A percentile compares a stretch with the other conserved stretches of the same genome.
These are phyloP conservation scores for Phaeosphaeriaceae sp. DNA, from an alignment of 2,329 filamentous ascomycete genomes.

Conservation along the genomic window DNA sequence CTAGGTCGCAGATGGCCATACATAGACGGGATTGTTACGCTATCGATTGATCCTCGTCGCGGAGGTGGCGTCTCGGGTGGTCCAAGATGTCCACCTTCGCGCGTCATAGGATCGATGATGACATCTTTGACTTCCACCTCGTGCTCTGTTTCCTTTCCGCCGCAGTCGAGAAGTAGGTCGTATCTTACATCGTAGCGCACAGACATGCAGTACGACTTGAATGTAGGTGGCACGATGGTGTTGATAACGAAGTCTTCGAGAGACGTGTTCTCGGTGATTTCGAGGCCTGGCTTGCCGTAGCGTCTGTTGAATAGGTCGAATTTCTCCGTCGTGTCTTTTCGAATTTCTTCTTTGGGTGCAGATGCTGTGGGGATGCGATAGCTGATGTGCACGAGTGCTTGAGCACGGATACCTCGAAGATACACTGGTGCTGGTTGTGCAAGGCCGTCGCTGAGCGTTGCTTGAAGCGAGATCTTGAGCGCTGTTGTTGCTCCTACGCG, in stretches of 20 bases:
- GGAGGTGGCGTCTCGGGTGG: slow-evolving; percentile 18
- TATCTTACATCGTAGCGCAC: slow-evolving; percentile 24
- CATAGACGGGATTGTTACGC: neutral
- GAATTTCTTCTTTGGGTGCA: slow-evolving; percentile 12
- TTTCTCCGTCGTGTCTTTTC: slow-evolving; percentile 14
- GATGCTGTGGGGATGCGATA: slow-evolving; percentile 20
- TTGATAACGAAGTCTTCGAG: slow-evolving; percentile 21
- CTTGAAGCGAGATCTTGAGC: slow-evolving; percentile 21
- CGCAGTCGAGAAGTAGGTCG: slow-evolving; percentile 25
- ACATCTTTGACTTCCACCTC: slow-evolving; percentile 20
- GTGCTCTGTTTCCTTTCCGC: slow-evolving; percentile 26
- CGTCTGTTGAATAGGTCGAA: slow-evolving; percentile 28
- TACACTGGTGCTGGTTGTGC: slow-evolving; percentile 16
- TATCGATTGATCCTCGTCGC: slow-evolving; percentile 9
- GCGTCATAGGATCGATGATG: slow-evolving; percentile 22
- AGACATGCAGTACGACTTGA: slow-evolving; percentile 26
- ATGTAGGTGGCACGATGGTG: slow-evolving; percentile 22
- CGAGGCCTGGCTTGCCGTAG: slow-evolving; percentile 25
- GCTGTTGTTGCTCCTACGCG: slow-evolving; percentile 18
- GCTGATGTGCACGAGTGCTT: slow-evolving; percentile 17
- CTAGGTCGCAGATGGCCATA: slow-evolving; percentile 7
- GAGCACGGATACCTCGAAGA: slow-evolving; percentile 29
- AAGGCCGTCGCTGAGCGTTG: slow-evolving; percentile 7
- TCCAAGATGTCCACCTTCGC: slow-evolving; percentile 22
- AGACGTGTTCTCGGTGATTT: slow-evolving; percentile 10